Conservation (phyloP, 1,284 basidiomycete species). For the Phellinidium pouzarii region DNA sequence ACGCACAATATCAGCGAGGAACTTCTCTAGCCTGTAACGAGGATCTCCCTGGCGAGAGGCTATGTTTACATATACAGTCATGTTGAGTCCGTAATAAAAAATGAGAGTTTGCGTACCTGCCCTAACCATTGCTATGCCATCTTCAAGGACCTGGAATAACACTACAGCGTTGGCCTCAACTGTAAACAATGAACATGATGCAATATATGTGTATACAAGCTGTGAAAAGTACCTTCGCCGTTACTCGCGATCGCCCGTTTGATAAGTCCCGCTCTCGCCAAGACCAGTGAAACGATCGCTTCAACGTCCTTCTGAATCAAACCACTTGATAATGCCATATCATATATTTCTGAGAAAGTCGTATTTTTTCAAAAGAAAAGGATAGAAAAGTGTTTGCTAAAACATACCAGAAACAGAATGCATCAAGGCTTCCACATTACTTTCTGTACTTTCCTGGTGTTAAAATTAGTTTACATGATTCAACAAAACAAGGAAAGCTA, state of each 20-base stretch:
- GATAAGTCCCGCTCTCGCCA: slow-evolving; percentile 63
- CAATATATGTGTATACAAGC: slow-evolving; percentile 5
- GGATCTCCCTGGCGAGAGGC: slow-evolving; percentile 43
- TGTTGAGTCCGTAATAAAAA: not conserved
- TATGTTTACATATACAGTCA: slow-evolving; percentile 21
- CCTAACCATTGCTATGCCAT: slow-evolving; percentile 52
- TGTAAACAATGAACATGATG: slow-evolving; percentile 20
- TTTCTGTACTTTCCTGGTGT: slow-evolving; percentile 35
- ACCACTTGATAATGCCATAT: slow-evolving; percentile 47
- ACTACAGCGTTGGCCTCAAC: slow-evolving; percentile 44
- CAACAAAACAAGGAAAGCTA: slow-evolving; percentile 19
- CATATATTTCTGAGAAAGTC: slow-evolving; percentile 45
- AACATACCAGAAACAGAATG: slow-evolving; percentile 33
- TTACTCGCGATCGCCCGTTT: slow-evolving; percentile 46
- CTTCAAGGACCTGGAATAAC: slow-evolving; percentile 50
- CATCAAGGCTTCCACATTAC: slow-evolving; percentile 21
- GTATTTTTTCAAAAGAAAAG: not conserved
- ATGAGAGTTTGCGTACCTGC: slow-evolving; percentile 36
- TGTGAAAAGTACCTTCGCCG: slow-evolving; percentile 31
- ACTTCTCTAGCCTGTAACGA: slow-evolving; percentile 74
- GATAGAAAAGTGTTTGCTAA: not conserved
- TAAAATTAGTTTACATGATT: not conserved
- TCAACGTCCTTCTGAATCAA: slow-evolving; percentile 55
- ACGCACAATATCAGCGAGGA: slow-evolving; percentile 66
- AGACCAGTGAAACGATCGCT: slow-evolving; percentile 57